A percentile compares a stretch with the other conserved stretches of the same genome.
Evolutionary conservation across 2,329 filamentous ascomycete species (phyloP).

Genomic region (Decorospora gaudefroyi): DNA sequence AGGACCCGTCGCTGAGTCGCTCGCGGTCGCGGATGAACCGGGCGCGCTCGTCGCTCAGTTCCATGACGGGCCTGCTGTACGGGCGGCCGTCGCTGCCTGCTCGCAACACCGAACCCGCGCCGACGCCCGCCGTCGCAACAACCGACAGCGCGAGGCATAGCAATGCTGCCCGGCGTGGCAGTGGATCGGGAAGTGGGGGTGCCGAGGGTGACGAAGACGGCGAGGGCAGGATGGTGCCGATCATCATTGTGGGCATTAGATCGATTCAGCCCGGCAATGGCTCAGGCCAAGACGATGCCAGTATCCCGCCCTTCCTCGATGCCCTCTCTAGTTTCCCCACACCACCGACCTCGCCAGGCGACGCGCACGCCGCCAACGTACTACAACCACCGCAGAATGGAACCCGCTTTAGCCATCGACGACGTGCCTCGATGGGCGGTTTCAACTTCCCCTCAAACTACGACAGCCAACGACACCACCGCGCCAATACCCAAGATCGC

Average conservation of each 20-base stretch:
- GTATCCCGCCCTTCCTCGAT: constrained; percentile 56
- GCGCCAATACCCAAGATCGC: constrained; percentile 48
- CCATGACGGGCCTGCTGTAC: constrained; percentile 40
- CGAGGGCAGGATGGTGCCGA: constrained; percentile 65
- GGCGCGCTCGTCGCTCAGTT: constrained; percentile 46
- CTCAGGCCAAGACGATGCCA: constrained; percentile 49
- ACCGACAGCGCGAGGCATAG: constrained; percentile 27
- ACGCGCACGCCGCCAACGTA: constrained; percentile 56
- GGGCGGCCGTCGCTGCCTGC: constrained; percentile 33
- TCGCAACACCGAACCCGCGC: constrained; percentile 20
- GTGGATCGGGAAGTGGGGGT: constrained; percentile 23
- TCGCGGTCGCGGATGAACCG: constrained; percentile 42
- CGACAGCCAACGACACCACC: constrained; percentile 59
- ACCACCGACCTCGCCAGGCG: constrained; percentile 53
- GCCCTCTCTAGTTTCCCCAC: constrained; percentile 55
- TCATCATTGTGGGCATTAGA: constrained; percentile 71
- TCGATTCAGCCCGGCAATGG: constrained; percentile 62
- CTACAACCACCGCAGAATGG: constrained; percentile 60
- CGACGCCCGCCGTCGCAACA: too few relatives aligned
- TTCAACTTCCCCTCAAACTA: constrained; percentile 57
- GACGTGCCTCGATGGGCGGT: constrained; percentile 60
- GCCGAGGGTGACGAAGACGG: constrained; percentile 47
- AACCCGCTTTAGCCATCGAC: constrained; percentile 59
- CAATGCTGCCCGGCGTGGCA: constrained; percentile 32
- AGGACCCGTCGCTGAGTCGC: constrained; percentile 22